A percentile compares a stretch with the other conserved stretches of the same genome.
These are phyloP conservation scores for Perkinsus olseni DNA, from an alignment of 169 alveolate species.

Conservation along the genomic window DNA sequence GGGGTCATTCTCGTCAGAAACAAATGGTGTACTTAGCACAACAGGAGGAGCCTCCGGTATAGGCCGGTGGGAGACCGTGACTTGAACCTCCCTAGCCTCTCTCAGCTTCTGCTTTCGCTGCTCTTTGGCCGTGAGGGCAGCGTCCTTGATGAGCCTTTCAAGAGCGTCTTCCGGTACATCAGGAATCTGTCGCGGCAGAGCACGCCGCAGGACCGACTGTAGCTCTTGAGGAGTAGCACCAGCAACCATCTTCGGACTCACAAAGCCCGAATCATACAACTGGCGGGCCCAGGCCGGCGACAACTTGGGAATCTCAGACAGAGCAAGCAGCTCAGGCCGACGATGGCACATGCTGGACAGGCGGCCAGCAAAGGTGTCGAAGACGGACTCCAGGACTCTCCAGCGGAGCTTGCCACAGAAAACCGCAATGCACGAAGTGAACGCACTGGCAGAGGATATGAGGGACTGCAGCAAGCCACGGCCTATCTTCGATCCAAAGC, in stretches of 20 bases:
- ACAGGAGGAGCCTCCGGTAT: no score
- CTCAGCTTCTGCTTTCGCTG: no score
- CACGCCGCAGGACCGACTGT: neutral
- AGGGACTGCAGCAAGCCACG: neutral
- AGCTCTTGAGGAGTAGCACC: neutral
- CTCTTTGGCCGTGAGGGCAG: no score
- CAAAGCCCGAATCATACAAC: neutral
- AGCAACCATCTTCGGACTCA: neutral
- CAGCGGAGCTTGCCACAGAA: constrained; percentile 4
- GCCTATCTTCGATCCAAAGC: neutral
- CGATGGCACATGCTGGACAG: neutral
- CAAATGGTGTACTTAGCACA: no score
- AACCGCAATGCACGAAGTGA: neutral
- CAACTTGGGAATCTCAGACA: neutral
- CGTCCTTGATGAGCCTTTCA: no score
- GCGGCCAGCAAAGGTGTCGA: neutral
- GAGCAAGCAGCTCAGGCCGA: neutral
- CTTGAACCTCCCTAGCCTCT: no score
- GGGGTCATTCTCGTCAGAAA: no score
- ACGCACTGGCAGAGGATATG: neutral
- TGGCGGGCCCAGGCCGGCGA: neutral
- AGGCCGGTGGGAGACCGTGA: no score
- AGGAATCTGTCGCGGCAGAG: no score
- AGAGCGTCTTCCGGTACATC: no score
- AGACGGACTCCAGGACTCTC: neutral